Evolutionary conservation across 2,329 filamentous ascomycete genomes (phyloP), one percentile per base, ranked within the genome.

Genomic region (Lachnellula suecica): DNA sequence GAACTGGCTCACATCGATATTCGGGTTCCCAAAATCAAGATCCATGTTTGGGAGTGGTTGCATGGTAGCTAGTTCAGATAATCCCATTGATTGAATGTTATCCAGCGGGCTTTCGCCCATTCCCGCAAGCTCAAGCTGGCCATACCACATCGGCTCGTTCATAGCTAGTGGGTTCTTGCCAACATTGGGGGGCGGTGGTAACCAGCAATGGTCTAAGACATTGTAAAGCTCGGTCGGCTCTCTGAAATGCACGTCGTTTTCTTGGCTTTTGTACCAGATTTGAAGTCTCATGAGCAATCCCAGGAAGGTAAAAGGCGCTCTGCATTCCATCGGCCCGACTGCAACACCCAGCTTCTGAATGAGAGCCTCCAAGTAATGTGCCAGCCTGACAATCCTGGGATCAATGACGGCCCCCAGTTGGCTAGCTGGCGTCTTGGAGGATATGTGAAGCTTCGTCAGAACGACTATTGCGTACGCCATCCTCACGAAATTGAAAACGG

Each of bases 381-480:
- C 77, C 4, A 79, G 68, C 54, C 82, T 82, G 68, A 92, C 76
- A 57, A 82, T 77, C 46, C 83, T 77, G 50, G 79, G 79, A 57
- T 83, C 77, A 55, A 92, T 82, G 22, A 90, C 79, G 52, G 79
- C 78, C 15, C 82, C 83, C 2, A 91, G 78, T 57, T 84, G 82
- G 13, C 81, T 85, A 35, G 78, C 75, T 1, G 84, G 78, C 9
- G 79, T 76, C 3, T 80, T 80, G 2, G 85, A 81, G 5, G 78
- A 78, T 23, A 79, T 74, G 68, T 79, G 79, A 64, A 82, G 72
- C 58, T 81, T 82, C 66, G 81, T 78, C 8, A 83, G 69, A 46
- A 79, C 74, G 10, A 82, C 72, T 8, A 78, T 68, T 4, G 77
- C 73, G 59, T 81, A 82, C 3, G 75, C 72, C 48, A 74, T 73